These are phyloP conservation scores for Globisporangium sylvaticum DNA, from an alignment of 352 stramenopile species.

Conservation along the genomic window DNA sequence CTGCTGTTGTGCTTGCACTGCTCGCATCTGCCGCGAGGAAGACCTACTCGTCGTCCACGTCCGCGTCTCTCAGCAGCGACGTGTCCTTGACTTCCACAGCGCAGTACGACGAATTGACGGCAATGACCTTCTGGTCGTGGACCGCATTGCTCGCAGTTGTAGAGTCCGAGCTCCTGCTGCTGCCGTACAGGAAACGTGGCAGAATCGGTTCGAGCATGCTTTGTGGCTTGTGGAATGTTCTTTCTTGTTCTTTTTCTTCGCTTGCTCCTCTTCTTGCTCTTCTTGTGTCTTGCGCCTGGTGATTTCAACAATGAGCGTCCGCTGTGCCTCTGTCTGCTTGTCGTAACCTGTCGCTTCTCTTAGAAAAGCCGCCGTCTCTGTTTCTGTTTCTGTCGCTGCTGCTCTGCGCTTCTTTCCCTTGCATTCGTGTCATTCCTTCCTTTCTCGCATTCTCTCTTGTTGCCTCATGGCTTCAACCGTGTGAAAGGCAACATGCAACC, in stretches of 20 bases:
- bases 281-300: neutral
- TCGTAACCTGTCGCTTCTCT: neutral
- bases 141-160: neutral
- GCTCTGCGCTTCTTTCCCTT: neutral
- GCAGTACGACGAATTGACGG: neutral
- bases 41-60: slow-evolving; percentile 13
- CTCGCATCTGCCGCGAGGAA: slow-evolving; percentile 1
- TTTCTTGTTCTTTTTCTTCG: neutral
- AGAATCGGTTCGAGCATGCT: slow-evolving; percentile 14
- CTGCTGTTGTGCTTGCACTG: neutral
- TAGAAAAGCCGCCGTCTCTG: neutral
- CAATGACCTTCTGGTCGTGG: neutral
- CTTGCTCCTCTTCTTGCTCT: neutral
- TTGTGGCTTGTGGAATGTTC: neutral
- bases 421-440: neutral
- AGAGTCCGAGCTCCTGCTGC: neutral
- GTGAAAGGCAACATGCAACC: slow-evolving; percentile 3
- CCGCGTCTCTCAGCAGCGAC: neutral
- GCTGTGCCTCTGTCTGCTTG: neutral
- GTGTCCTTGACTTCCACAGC: neutral
- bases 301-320: neutral
- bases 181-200: slow-evolving; percentile 6
- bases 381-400: neutral
- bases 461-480: neutral
- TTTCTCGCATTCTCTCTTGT: neutral